Evolutionary conservation across 306 rosid genomes (phyloP).

Genomic region (Rosa chinensis): DNA sequence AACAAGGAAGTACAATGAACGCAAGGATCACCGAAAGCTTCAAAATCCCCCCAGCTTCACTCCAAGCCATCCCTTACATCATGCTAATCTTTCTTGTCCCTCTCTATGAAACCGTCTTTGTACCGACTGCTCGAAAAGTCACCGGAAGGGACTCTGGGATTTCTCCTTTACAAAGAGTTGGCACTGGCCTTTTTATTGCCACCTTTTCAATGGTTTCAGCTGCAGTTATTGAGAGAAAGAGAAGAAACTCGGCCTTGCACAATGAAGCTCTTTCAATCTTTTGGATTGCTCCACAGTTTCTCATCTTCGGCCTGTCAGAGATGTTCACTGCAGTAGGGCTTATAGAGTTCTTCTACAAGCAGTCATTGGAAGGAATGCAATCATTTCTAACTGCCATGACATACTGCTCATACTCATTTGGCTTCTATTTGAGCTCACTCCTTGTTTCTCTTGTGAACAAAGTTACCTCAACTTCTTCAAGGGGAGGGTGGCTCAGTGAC

Average conservation of each 20-base stretch:
- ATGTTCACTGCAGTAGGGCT: constrained; percentile 64
- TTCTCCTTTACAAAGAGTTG: constrained; percentile 54
- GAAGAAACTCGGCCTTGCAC: constrained; percentile 32
- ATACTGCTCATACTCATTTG: constrained; percentile 62
- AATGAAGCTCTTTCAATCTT: constrained; percentile 39
- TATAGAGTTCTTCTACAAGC: constrained; percentile 59
- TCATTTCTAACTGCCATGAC: constrained; percentile 62
- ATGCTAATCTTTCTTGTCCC: constrained; percentile 56
- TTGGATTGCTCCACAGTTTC: constrained; percentile 61
- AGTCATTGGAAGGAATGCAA: constrained; percentile 60
- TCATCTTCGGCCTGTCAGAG: constrained; percentile 59
- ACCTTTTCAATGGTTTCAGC: constrained; percentile 65
- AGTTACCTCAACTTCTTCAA: constrained; percentile 26
- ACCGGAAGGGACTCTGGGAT: constrained; percentile 53
- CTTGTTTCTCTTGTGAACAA: constrained; percentile 55
- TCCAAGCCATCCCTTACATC: constrained; percentile 60
- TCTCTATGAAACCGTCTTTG: constrained; percentile 50
- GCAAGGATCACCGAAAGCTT: constrained; percentile 36
- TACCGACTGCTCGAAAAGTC: constrained; percentile 44
- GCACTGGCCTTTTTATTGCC: constrained; percentile 54
- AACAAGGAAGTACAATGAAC: constrained; percentile 59
- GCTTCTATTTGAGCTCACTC: constrained; percentile 59
- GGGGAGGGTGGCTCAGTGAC: constrained; percentile 53
- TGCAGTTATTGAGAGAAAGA: constrained; percentile 49
- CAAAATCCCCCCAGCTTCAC: constrained; percentile 68